Base-by-base conservation (phyloP, 1,139 yeast species). In the Sugiyamaella japonica region DNA sequence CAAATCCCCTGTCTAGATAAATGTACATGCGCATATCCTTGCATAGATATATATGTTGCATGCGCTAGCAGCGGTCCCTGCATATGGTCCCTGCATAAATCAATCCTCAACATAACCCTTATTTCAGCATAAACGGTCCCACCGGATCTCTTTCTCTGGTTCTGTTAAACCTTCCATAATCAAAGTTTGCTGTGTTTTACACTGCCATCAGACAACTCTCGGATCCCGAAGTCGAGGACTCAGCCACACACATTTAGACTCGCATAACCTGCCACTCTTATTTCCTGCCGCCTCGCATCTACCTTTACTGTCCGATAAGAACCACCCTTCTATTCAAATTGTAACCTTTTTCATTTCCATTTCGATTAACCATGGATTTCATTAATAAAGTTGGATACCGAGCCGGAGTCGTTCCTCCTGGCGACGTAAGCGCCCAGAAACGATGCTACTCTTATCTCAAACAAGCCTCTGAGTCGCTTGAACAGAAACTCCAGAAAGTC, bases 351-450 rank as follows among this genome's bases (percentile, higher is more conserved):
- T 23, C 28, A n/a, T 25, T 42, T 50, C 20, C 16, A 16, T 28
- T 12, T 61, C 64, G 63, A 64, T 64, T 12, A 16, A 34, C 10
- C 8, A 58, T 58, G 61, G 57, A 54, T 15, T 54, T 60, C 28
- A 34, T 57, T 12, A 63, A 65, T 41, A 64, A 63, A 41, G 44
- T 62, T 36, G 50, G 59, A 7, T 66, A 63, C 60, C 50, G 48
- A 28, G 63, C 64, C 10, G 71, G 71, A 23, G 56, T 59, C 48
- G 64, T 66, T 49, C 69, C 72, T 15, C 29, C 51, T 10, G 52
- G 59, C 17, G 73, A 69, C 50, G 66, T 64, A 13, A 56, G 36
- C 4, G 73, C 73, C 4, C 73, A 70, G 56, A 50, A 48, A 23
- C 59, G 70, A 2, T 69, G 72, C 64, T 66, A 52, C 54, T 57